Base-by-base conservation (phyloP, 2,329 filamentous ascomycete species). In the Hypomyces perniciosus region DNA sequence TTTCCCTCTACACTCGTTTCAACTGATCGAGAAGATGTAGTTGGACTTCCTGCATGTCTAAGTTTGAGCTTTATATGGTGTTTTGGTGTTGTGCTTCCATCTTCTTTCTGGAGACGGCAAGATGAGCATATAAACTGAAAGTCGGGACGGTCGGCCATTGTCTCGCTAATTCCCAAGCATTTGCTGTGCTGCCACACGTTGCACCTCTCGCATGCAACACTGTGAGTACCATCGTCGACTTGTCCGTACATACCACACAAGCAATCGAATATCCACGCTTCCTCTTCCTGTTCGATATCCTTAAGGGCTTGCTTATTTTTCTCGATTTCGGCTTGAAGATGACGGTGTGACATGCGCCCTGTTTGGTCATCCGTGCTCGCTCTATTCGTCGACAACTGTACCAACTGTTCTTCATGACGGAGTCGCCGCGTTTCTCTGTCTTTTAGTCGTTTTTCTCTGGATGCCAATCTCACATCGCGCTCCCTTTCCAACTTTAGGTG, bases 121-220 rank as follows among this genome's bases (percentile, higher is more conserved):
- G 85, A 83, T 33, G 73, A 73, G 71, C 92, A 97, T 57, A 96
- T 69, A 62, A 96, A 96, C 54, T 88, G 84, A 62, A 97, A 97
- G 57, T 95, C 88, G 1, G 89, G 83, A 43, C 84, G 78, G 57
- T 96, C 92, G 1, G 90, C 91, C 55, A 91, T 86, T 53, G 79
- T 73, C 60, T 95, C 81, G 42, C 80, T 79, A 56, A 97, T 87
- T 38, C 85, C 86, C 53, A 96, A 80, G 64, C 93, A 99, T 61
- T 87, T 89, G 74, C 90, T 95, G 65, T 99, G 93, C 66, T 97
- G 92, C 93, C 93, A 99, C 44, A 95, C 85, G 64, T 86, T 95
- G 74, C 93, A 99, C 58, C 78, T 84, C 64, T 99, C 93, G 69
- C 93, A 99, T 29, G 91, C 88, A 57, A 99, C 84, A 65, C 90